A percentile compares a stretch with the other conserved stretches of the same genome.
phyloP scores from a whole-genome alignment of 441 rosid species.

The Viola pubescens region DNA sequence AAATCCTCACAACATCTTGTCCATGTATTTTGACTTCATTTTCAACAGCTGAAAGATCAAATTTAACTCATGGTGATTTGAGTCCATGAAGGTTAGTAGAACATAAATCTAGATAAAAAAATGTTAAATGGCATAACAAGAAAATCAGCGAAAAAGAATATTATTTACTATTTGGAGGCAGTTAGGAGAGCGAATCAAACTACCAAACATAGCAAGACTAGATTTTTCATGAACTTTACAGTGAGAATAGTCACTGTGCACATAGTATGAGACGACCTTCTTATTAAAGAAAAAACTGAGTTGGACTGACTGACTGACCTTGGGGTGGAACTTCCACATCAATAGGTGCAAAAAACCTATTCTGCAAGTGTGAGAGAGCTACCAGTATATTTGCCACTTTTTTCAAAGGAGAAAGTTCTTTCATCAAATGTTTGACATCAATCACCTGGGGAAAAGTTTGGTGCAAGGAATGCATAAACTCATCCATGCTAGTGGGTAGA shows the following conservation, averaged over 20 bases:
- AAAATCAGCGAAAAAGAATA: not conserved
- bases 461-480: constrained; percentile 42
- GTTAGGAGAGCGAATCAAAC: too few species aligned
- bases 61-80: constrained; percentile 18
- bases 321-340: constrained; percentile 52
- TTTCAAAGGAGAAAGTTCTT: constrained; percentile 41
- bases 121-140: not conserved
- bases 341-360: constrained; percentile 46
- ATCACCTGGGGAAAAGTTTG: constrained; percentile 51
- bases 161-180: not conserved
- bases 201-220: too few species aligned
- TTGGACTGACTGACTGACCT: constrained; percentile 36
- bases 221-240: too few species aligned
- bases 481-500: constrained; percentile 58
- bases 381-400: constrained; percentile 39
- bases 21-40: constrained; percentile 49
- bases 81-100: not conserved
- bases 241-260: not conserved
- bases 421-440: constrained; percentile 65
- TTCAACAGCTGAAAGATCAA: constrained; percentile 26
- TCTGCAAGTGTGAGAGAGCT: constrained; percentile 46
- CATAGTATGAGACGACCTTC: not conserved
- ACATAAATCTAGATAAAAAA: not conserved
- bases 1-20: constrained; percentile 48
- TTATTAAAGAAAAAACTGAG: not conserved